Conservation (phyloP, 352 stramenopile genomes). For the Phytophthora megakarya region DNA sequence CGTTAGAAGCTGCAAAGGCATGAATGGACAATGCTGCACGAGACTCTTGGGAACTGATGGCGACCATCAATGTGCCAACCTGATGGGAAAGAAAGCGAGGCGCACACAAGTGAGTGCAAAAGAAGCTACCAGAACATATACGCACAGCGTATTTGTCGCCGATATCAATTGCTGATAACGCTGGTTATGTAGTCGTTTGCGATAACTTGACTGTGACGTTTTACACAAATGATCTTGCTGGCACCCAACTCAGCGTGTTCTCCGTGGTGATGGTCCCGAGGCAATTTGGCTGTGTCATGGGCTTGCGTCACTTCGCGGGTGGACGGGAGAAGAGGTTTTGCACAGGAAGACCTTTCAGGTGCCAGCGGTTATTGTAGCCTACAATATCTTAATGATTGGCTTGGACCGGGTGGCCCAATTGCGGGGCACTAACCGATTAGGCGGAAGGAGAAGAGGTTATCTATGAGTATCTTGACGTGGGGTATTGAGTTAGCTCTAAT, state of each 20-base stretch:
- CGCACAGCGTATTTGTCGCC: background rate
- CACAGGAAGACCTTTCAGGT: background rate
- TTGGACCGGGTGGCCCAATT: constrained; percentile 6
- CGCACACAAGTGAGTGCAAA: constrained; percentile 9
- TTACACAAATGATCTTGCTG: background rate
- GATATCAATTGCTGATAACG: background rate
- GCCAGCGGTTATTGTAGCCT: background rate
- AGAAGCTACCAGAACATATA: background rate
- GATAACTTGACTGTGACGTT: background rate
- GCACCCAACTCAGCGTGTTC: background rate
- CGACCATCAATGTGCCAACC: background rate
- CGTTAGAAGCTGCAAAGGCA: too few species aligned
- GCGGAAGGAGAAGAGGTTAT: background rate
- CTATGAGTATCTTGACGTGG: constrained; percentile 10
- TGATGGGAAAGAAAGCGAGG: constrained; percentile 8
- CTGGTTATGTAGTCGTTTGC: background rate
- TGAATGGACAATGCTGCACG: too few species aligned
- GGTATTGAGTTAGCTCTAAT: constrained; percentile 2
- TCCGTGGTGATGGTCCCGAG: background rate
- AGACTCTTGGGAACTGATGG: constrained; percentile 5
- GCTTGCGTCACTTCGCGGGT: background rate
- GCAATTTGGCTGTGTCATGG: background rate
- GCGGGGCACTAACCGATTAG: constrained; percentile 9
- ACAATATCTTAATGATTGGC: constrained; percentile 10
- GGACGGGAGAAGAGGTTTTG: constrained; percentile 1